These are phyloP conservation scores for Hylodesmum podocarpum DNA, from an alignment of 306 rosid species.

Conservation along the genomic window DNA sequence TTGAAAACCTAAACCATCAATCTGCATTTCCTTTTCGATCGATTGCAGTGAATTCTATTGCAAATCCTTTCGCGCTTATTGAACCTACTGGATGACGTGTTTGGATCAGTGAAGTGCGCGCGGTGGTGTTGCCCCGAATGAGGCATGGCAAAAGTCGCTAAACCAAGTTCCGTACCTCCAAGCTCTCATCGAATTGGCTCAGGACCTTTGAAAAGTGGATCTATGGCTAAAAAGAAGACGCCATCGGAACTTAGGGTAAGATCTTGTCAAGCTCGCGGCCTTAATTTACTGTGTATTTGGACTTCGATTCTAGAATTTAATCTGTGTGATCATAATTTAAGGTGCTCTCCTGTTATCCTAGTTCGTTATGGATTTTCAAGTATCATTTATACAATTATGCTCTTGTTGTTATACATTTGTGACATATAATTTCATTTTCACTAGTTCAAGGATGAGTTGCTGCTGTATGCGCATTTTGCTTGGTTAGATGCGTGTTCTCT, in stretches of 20 bases:
- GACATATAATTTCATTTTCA: neutral
- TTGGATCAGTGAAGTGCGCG: constrained; percentile 25
- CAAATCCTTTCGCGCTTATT: neutral
- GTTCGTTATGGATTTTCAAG: neutral
- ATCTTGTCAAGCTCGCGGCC: neutral
- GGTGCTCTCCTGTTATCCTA: neutral
- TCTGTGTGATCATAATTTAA: neutral
- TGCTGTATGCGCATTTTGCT: neutral
- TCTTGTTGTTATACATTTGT: neutral
- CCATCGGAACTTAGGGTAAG: constrained; percentile 71
- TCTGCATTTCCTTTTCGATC: neutral
- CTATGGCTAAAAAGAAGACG: constrained; percentile 66
- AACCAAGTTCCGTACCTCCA: constrained; percentile 51
- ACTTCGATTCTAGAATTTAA: neutral
- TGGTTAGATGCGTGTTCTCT: neutral
- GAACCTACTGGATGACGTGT: neutral
- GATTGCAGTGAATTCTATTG: neutral
- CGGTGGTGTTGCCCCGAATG: neutral
- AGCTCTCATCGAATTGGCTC: constrained; percentile 49
- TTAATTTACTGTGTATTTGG: neutral
- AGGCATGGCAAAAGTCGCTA: constrained; percentile 68
- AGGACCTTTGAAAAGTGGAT: constrained; percentile 45
- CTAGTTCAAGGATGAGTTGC: neutral
- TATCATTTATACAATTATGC: neutral
- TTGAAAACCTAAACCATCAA: neutral